Evolutionary conservation across 2,329 filamentous ascomycete genomes (phyloP).

Genomic region (Achaetomium macrosporum): DNA sequence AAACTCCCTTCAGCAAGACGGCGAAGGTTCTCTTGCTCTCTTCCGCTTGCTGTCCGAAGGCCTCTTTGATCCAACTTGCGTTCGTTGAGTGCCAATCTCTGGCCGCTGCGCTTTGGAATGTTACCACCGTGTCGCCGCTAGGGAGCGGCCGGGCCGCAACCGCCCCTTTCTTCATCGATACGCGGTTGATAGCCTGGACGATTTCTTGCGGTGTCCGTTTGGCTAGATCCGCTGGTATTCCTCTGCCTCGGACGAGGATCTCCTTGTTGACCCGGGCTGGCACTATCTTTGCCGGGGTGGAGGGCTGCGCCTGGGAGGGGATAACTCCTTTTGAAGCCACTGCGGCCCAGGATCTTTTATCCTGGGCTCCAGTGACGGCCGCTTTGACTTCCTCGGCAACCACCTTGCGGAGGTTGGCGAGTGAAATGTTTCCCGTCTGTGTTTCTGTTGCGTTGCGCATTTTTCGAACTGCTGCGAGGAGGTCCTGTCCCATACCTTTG

Average conservation of each 20-base stretch:
- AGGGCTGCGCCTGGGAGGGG: background rate
- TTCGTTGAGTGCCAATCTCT: background rate
- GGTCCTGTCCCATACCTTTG: background rate
- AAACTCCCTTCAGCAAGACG: background rate
- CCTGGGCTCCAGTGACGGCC: background rate
- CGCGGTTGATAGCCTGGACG: background rate
- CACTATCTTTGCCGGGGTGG: background rate
- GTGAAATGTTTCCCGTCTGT: background rate
- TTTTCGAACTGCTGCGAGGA: background rate
- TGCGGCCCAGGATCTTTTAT: background rate
- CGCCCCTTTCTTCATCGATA: background rate
- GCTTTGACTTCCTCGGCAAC: background rate
- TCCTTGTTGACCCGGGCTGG: background rate
- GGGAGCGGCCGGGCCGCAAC: background rate
- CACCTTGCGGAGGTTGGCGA: background rate
- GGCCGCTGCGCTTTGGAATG: background rate
- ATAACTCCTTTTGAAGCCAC: background rate
- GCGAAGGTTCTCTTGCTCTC: background rate
- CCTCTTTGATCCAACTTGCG: background rate
- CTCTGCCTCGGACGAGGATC: background rate
- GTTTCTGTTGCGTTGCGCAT: background rate
- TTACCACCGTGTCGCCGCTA: background rate
- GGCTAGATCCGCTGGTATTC: background rate
- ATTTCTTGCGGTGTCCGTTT: background rate
- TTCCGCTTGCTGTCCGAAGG: background rate